Evolutionary conservation across 768 basidiomycete species (phyloP), one percentile per base, ranked within the genome.

Genomic region (Serpula lacrymans): DNA sequence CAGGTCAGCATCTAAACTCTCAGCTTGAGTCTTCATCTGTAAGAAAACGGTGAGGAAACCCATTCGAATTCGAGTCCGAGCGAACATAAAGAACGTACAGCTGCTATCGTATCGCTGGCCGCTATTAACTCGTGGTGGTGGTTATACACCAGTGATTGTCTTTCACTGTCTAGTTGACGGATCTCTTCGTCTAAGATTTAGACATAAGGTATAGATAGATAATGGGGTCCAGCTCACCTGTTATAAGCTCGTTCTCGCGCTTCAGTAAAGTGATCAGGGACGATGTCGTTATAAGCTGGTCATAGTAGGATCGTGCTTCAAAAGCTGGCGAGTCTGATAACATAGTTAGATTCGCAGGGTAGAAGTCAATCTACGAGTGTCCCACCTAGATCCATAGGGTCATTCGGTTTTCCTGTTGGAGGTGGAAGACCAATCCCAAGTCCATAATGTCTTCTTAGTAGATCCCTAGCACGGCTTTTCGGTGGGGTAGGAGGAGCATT

Each of bases 71-170:
- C 21, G 22, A 16, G 12, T 21, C 16, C 22, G 14, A 14, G 20
- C 31, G 26, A 14, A 23, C 18, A 24, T 8, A 13, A 27, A 41
- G 10, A 23, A 51, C 81, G 14, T 62, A 92, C 90, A 5, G 84
- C 80, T 45, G 83, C 80, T 48, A 96, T 95, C 7, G 93, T 95
- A 52, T 92, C 88, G 44, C 85, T 90, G 3, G 93, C 93, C 1
- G 89, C 88, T 37, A 96, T 93, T 14, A 96, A 81, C 49, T 96
- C 93, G 44, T 93, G 90, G 53, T 96, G 93, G 55, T 94, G 92
- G 52, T 94, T 92, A 57, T 96, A 96, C 9, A 96, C 92, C 31
- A 96, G 70, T 7, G 87, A 85, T 60, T 96, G 92, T 17, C 89
- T 70, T 54, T 95, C 92, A 53, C 84, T 80, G 42, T 95, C 90